Evolutionary conservation across 2,329 filamentous ascomycete species (phyloP).

Genomic region (Fusarium foetens): DNA sequence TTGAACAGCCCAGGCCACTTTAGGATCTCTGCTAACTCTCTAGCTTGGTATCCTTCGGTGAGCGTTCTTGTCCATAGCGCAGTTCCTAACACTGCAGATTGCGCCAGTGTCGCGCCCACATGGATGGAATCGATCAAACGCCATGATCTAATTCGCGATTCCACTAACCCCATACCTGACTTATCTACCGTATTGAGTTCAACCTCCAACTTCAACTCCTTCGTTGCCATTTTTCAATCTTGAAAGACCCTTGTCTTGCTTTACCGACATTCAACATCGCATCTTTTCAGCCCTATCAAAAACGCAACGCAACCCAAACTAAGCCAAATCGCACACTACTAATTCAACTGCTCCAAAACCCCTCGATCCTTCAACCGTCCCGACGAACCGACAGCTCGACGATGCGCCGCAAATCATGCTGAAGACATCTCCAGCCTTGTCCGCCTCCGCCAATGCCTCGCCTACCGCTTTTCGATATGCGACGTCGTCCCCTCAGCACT

Average conservation of each 20-base stretch:
- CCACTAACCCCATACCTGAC: slow-evolving; percentile 35
- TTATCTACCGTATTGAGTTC: slow-evolving; percentile 5
- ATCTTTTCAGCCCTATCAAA: slow-evolving; percentile 21
- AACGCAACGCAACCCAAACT: not conserved
- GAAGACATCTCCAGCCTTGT: slow-evolving; percentile 65
- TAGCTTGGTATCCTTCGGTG: slow-evolving; percentile 46
- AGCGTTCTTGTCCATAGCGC: slow-evolving; percentile 47
- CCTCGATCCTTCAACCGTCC: slow-evolving; percentile 23
- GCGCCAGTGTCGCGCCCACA: slow-evolving; percentile 40
- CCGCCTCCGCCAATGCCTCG: slow-evolving; percentile 63
- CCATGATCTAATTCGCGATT: slow-evolving; percentile 45
- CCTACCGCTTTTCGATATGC: slow-evolving; percentile 57
- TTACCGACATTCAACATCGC: slow-evolving; percentile 22
- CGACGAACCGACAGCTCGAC: slow-evolving; percentile 46
- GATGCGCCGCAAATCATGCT: slow-evolving; percentile 67
- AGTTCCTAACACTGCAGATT: slow-evolving; percentile 32
- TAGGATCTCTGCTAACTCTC: slow-evolving; percentile 23
- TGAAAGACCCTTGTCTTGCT: slow-evolving; percentile 19
- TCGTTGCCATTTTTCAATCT: slow-evolving; percentile 27
- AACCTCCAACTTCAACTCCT: slow-evolving; percentile 24
- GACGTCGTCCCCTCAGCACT: slow-evolving; percentile 43
- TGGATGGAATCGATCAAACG: slow-evolving; percentile 39
- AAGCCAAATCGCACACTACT: slow-evolving; percentile 20
- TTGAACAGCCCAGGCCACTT: slow-evolving; percentile 25
- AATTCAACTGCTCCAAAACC: slow-evolving; percentile 29